Percentiles rank a stretch among this genome's conserved stretches.
phyloP scores from a whole-genome alignment of 176 grass and related monocot species.

The Microstegium vimineum region DNA sequence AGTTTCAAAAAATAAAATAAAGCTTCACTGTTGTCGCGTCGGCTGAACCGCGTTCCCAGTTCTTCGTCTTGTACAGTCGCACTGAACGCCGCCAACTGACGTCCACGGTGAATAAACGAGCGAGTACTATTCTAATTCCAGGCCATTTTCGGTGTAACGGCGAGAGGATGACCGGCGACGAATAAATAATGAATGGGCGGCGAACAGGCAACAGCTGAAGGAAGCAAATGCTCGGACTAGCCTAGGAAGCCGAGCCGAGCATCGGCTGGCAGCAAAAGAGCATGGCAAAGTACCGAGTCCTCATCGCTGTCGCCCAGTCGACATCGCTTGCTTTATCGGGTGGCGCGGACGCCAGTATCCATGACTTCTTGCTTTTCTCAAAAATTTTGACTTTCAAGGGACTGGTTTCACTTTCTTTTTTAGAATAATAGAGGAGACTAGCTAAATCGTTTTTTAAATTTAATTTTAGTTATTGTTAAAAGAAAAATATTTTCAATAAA shows the following conservation, averaged over 20 bases:
- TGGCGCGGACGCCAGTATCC: not conserved
- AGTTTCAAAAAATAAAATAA: too few species aligned
- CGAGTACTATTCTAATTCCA: not conserved
- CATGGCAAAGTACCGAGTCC: not conserved
- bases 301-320: not conserved
- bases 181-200: not conserved
- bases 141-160: not conserved
- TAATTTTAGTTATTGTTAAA: too few species aligned
- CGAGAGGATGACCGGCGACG: not conserved
- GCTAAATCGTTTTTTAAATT: too few species aligned
- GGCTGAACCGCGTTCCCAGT: not conserved
- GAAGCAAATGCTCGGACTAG: not conserved
- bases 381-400: too few species aligned
- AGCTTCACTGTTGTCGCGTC: not conserved
- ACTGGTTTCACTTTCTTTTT: too few species aligned
- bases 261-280: slow-evolving; percentile 18
- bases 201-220: not conserved
- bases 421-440: too few species aligned
- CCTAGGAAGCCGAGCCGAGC: not conserved
- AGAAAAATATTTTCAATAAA: too few species aligned
- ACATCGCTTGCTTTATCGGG: not conserved
- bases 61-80: not conserved
- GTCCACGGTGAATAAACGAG: not conserved
- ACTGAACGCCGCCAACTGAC: too few species aligned
- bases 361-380: too few species aligned